These are phyloP conservation scores for Acanthamoeba polyphaga DNA, from an alignment of 208 protist species.

Conservation along the genomic window DNA sequence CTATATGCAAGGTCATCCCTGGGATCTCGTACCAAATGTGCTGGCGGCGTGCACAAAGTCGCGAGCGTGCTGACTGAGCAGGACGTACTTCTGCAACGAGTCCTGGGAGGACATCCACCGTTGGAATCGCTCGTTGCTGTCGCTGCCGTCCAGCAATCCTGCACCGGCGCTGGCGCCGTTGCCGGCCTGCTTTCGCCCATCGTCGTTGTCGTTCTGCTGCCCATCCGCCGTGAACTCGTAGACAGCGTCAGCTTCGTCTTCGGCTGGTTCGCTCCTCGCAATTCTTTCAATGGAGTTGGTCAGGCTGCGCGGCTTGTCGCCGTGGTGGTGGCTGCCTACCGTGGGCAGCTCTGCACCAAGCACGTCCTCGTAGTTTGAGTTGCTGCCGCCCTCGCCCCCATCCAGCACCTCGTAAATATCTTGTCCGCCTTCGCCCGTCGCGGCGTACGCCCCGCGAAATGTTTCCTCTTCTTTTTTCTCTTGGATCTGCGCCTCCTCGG, in stretches of 20 bases:
- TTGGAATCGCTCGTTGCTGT: constrained; percentile 53
- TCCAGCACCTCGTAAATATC: too few relatives aligned
- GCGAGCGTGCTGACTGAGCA: constrained; percentile 20
- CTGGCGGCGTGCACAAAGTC: constrained; percentile 56
- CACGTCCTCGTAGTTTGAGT: too few relatives aligned
- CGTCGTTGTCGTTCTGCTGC: background rate
- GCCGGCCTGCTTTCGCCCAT: too few relatives aligned
- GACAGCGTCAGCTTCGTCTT: background rate
- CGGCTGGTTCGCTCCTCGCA: background rate
- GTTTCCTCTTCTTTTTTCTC: too few relatives aligned
- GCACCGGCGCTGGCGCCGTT: too few relatives aligned
- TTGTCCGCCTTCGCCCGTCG: too few relatives aligned
- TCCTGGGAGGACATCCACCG: constrained; percentile 23
- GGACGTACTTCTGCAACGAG: constrained; percentile 41
- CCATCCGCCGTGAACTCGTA: background rate
- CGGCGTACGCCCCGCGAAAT: too few relatives aligned
- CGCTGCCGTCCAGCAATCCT: background rate
- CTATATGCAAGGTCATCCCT: too few relatives aligned
- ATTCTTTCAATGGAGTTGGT: constrained; percentile 15
- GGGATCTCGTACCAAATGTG: constrained; percentile 62
- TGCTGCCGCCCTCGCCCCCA: too few relatives aligned
- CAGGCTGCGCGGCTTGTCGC: background rate
- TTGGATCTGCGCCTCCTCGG: too few relatives aligned
- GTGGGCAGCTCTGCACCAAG: too few relatives aligned
- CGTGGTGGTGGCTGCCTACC: too few relatives aligned